Conservation (phyloP, 1,284 basidiomycete species). For the Puccinia brachypodii region DNA sequence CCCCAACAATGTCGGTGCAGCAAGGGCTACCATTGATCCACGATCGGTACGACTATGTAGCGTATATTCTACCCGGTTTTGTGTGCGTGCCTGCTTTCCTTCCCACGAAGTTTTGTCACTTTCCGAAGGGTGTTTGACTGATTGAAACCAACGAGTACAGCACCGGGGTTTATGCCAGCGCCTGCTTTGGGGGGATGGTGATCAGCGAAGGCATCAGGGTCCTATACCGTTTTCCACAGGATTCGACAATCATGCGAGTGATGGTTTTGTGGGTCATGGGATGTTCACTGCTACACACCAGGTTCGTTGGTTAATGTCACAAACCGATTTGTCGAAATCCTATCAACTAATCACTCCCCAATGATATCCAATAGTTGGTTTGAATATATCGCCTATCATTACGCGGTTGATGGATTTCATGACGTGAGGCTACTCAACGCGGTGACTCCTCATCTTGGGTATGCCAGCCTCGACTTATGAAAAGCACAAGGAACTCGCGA, state of each 20-base stretch:
- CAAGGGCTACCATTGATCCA: background rate
- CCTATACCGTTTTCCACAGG: constrained; percentile 45
- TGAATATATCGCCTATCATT: constrained; percentile 37
- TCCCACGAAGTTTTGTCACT: background rate
- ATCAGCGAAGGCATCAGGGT: constrained; percentile 39
- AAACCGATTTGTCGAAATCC: background rate
- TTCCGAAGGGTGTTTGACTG: background rate
- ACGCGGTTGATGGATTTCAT: constrained; percentile 30
- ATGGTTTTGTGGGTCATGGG: constrained; percentile 17
- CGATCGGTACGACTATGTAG: constrained; percentile 20
- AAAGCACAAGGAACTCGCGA: background rate
- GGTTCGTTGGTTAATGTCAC: background rate
- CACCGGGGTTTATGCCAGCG: constrained; percentile 31
- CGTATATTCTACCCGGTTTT: constrained; percentile 12
- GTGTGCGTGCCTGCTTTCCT: constrained; percentile 12
- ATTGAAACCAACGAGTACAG: background rate
- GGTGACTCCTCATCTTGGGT: constrained; percentile 34
- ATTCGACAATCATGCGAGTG: background rate
- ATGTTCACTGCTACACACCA: constrained; percentile 27
- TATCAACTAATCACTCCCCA: background rate
- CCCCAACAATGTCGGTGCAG: background rate
- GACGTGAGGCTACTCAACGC: background rate
- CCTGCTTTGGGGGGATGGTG: constrained; percentile 44
- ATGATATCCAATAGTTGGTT: background rate
- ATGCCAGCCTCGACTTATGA: background rate